Percentiles rank a stretch among this genome's conserved stretches.
phyloP scores from a whole-genome alignment of 1,284 basidiomycete species.

The Cutaneotrichosporon sp. region DNA sequence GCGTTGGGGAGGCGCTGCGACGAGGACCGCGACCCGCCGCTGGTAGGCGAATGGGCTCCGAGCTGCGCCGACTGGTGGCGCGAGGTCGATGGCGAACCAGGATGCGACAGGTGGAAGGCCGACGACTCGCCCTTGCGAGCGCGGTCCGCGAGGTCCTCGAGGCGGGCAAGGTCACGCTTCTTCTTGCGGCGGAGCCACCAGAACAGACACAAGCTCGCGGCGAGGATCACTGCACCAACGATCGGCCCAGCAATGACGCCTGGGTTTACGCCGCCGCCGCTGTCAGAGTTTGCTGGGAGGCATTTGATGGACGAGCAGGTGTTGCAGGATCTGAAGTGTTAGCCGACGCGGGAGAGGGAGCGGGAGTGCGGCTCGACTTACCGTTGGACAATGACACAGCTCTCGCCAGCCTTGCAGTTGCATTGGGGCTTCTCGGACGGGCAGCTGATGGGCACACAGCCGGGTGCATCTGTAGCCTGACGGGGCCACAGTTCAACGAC shows the following conservation, averaged over 20 bases:
- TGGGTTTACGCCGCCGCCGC: slow-evolving; percentile 35
- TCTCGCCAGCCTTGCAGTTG: neutral
- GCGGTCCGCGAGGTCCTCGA: slow-evolving; percentile 49
- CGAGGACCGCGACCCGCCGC: neutral
- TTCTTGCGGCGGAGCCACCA: slow-evolving; percentile 53
- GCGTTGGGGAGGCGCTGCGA: slow-evolving; percentile 16
- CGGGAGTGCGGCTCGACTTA: neutral
- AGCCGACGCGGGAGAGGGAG: neutral
- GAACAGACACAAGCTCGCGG: slow-evolving; percentile 46
- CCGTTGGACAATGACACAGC: neutral
- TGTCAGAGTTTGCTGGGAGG: neutral
- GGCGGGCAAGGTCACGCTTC: slow-evolving; percentile 47
- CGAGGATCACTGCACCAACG: slow-evolving; percentile 47
- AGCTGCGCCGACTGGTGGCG: slow-evolving; percentile 23
- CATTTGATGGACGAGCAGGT: slow-evolving; percentile 34
- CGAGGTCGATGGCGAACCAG: slow-evolving; percentile 37
- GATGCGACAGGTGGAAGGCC: slow-evolving; percentile 44
- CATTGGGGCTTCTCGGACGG: slow-evolving; percentile 1
- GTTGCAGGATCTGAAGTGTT: slow-evolving; percentile 28
- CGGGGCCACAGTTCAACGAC: neutral
- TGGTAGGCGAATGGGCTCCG: slow-evolving; percentile 12
- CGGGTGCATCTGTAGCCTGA: neutral
- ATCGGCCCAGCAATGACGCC: slow-evolving; percentile 54
- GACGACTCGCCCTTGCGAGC: slow-evolving; percentile 51
- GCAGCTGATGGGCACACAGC: slow-evolving; percentile 2